phyloP scores from a whole-genome alignment of 768 basidiomycete genomes.

The Gelatoporia subvermispora region DNA sequence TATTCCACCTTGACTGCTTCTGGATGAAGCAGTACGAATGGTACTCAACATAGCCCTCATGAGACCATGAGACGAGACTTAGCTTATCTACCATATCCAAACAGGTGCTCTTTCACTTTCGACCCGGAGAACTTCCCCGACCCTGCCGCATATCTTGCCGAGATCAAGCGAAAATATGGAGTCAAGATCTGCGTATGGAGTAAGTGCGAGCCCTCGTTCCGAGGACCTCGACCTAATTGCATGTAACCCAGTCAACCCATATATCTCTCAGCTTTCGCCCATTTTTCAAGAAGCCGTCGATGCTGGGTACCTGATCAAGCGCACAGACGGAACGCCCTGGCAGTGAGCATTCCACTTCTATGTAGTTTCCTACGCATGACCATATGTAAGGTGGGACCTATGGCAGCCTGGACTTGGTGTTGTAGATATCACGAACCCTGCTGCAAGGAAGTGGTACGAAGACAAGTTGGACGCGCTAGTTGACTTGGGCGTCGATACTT shows the following conservation, averaged over 20 bases:
- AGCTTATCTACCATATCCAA: not conserved
- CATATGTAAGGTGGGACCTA: constrained; percentile 42
- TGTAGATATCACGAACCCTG: constrained; percentile 62
- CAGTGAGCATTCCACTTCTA: constrained; percentile 38
- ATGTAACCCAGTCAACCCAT: constrained; percentile 56
- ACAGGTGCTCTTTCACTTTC: constrained; percentile 70
- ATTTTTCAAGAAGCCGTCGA: constrained; percentile 66
- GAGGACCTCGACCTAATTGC: constrained; percentile 4
- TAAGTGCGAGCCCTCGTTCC: constrained; percentile 22
- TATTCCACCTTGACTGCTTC: constrained; percentile 76
- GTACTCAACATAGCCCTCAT: constrained; percentile 25
- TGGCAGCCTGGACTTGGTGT: constrained; percentile 64
- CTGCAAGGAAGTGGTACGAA: constrained; percentile 43
- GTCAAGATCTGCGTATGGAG: constrained; percentile 76
- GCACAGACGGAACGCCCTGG: constrained; percentile 62
- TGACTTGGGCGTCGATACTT: constrained; percentile 42
- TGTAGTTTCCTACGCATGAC: not conserved
- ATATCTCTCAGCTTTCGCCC: constrained; percentile 64
- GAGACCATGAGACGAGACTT: not conserved
- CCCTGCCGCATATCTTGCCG: constrained; percentile 55
- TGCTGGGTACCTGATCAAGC: constrained; percentile 67
- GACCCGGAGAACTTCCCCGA: constrained; percentile 75
- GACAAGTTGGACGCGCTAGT: constrained; percentile 37
- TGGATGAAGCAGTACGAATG: constrained; percentile 74
- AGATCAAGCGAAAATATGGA: constrained; percentile 56